Percentiles rank a stretch among this genome's conserved stretches.
Conservation (phyloP, 1,284 basidiomycete genomes). For the Cryptococcus jaspeensis region DNA sequence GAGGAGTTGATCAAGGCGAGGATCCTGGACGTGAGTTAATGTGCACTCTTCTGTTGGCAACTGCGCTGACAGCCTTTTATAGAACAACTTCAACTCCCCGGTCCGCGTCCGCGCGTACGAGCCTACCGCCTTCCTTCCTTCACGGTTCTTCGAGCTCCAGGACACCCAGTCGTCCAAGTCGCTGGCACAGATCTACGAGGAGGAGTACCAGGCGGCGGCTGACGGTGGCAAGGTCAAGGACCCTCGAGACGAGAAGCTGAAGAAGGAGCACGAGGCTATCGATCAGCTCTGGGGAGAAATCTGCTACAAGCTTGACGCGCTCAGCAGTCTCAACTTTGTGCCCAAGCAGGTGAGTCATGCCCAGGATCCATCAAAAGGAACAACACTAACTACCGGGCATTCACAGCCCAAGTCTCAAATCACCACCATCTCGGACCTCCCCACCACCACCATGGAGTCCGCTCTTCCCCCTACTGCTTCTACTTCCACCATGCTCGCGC, state of each 20-base stretch:
- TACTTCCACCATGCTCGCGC: slow-evolving; percentile 78
- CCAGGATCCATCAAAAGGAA: neutral
- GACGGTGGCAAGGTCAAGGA: slow-evolving; percentile 57
- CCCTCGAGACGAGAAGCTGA: slow-evolving; percentile 83
- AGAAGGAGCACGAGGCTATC: slow-evolving; percentile 85
- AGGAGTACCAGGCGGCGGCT: slow-evolving; percentile 73
- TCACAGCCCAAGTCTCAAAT: slow-evolving; percentile 86
- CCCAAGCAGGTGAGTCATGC: slow-evolving; percentile 74
- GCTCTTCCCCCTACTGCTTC: slow-evolving; percentile 81
- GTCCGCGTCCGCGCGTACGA: slow-evolving; percentile 73
- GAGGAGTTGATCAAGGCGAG: slow-evolving; percentile 91
- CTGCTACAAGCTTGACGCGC: slow-evolving; percentile 84
- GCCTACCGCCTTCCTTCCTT: slow-evolving; percentile 86
- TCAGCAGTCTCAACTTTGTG: slow-evolving; percentile 92
- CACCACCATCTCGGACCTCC: slow-evolving; percentile 77
- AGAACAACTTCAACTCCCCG: slow-evolving; percentile 83
- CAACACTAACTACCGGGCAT: neutral
- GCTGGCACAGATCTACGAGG: slow-evolving; percentile 94
- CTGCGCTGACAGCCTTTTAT: neutral
- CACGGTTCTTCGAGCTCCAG: slow-evolving; percentile 82
- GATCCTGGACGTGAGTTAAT: slow-evolving; percentile 67
- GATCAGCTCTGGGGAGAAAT: slow-evolving; percentile 80
- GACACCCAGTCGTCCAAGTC: slow-evolving; percentile 85
- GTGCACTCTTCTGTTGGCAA: neutral
- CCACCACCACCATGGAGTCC: slow-evolving; percentile 84